Base-by-base conservation (phyloP, 306 rosid genomes). In the Vigna trinervia region DNA sequence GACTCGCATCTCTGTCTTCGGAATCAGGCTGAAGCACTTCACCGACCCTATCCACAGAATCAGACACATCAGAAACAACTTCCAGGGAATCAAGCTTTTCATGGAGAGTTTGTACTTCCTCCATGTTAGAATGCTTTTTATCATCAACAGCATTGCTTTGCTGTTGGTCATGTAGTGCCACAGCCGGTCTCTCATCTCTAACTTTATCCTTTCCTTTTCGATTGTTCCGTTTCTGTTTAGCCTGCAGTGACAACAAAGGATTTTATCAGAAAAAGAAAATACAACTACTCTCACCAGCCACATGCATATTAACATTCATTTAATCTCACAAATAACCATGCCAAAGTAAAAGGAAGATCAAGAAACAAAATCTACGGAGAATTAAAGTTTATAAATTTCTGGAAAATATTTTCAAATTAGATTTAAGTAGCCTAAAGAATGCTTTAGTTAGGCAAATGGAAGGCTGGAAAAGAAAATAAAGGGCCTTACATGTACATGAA, bases 1-100 rank as follows among this genome's bases (percentile, higher is more conserved):
- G 96, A 84, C 94, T 87, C 78, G 84, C 83, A 80, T 96, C 99
- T 84, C 94, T 87, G 69, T 96, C 97, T 85, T 96, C 98, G 34
- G 90, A 91, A 89, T 96, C 96, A 60, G 83, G 97, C 61, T 60
- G 96, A 83, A 78, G 87, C 22, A 81, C 82, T 83, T 90, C 97
- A 48, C 87, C 85, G 48, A 78, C 89, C 69, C 91, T 95, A 68
- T 92, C 96, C 34, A 86, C 85, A 61, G 97, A 96, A 81, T 96
- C 97, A 54, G 99, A 96, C 43, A 76, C 81, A 48, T 96, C 99
- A 12, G 98, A 92, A 39, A 85, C 89, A 88, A 88, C 88, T 28
- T 96, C 99, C 54, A 89, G 52, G 17, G 81, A 57, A 76, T 89
- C 93, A 72, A 82, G 78, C 88, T 89, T 96, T 77, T 87, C 91